Evolutionary conservation across 2,329 filamentous ascomycete genomes (phyloP).

Genomic region (Cercospora janseana): DNA sequence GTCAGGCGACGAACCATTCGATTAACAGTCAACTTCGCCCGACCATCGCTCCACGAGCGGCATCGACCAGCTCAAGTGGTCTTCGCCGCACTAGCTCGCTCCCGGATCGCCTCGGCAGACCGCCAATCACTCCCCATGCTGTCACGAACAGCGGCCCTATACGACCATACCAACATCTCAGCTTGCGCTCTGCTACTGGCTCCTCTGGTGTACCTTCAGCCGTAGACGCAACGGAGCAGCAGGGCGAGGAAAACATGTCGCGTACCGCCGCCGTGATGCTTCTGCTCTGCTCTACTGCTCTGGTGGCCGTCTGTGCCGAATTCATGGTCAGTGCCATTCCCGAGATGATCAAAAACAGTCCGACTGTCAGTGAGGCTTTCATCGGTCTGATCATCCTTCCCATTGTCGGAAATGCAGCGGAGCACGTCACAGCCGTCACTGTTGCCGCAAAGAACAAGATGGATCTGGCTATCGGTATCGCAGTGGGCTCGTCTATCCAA

Average conservation of each 20-base stretch:
- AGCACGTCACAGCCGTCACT: slow-evolving; percentile 77
- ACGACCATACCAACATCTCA: slow-evolving; percentile 32
- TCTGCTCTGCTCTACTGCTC: slow-evolving; percentile 53
- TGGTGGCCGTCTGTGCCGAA: slow-evolving; percentile 64
- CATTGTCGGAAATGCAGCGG: slow-evolving; percentile 79
- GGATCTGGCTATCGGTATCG: slow-evolving; percentile 78
- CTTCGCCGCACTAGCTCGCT: slow-evolving; percentile 73
- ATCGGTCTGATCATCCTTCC: slow-evolving; percentile 77
- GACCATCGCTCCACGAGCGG: slow-evolving; percentile 20
- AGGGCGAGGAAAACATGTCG: slow-evolving; percentile 50
- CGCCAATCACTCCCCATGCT: slow-evolving; percentile 23
- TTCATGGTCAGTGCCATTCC: slow-evolving; percentile 75
- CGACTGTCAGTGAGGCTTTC: slow-evolving; percentile 69
- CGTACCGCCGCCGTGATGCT: slow-evolving; percentile 57
- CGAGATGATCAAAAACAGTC: slow-evolving; percentile 59
- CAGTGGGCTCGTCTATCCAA: slow-evolving; percentile 77
- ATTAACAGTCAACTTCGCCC: slow-evolving; percentile 11
- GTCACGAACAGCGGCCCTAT: slow-evolving; percentile 24
- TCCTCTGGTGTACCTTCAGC: slow-evolving; percentile 13
- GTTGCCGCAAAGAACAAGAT: slow-evolving; percentile 83
- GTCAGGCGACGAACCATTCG: slow-evolving; percentile 36
- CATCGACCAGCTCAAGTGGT: slow-evolving; percentile 36
- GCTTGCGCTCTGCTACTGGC: slow-evolving; percentile 12
- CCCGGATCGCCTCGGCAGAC: slow-evolving; percentile 62
- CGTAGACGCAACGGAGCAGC: slow-evolving; percentile 20